Percentiles rank a stretch among this genome's conserved stretches.
phyloP scores from a whole-genome alignment of 73 alveolate genomes.

The Symbiodinium natans region DNA sequence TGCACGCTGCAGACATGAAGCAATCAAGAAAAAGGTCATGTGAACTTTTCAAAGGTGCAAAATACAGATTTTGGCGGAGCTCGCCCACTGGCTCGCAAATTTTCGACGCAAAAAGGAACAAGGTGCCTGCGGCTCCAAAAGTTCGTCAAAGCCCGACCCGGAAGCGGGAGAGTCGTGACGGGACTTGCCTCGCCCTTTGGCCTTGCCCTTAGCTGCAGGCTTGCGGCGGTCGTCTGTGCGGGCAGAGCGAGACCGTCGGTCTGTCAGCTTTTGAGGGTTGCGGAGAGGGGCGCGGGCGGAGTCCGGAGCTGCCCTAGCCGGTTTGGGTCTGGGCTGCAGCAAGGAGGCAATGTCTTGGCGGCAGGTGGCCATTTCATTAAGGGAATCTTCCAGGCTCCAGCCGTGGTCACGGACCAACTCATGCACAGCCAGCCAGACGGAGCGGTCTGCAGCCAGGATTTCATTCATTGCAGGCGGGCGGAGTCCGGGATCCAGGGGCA shows the following conservation, averaged over 20 bases:
- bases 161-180: background rate
- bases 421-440: background rate
- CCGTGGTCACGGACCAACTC: background rate
- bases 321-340: background rate
- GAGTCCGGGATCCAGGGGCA: background rate
- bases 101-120: too few relatives aligned
- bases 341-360: background rate
- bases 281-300: too few relatives aligned
- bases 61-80: too few relatives aligned
- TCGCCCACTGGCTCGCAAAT: too few relatives aligned
- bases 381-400: background rate
- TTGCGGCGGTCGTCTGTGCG: too few relatives aligned
- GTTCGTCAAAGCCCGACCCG: background rate
- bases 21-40: too few relatives aligned
- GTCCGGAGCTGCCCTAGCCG: too few relatives aligned
- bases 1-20: too few relatives aligned
- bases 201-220: background rate
- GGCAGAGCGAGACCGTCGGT: too few relatives aligned
- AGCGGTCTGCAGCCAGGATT: background rate
- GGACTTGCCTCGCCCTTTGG: background rate
- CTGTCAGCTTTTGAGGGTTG: too few relatives aligned
- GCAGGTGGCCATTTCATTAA: constrained; percentile 9
- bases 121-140: too few relatives aligned
- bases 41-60: too few relatives aligned
- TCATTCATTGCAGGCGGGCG: background rate